Percentiles rank a stretch among this genome's conserved stretches.
Conservation (phyloP, 2,329 filamentous ascomycete species). For the Venturia asperata region DNA sequence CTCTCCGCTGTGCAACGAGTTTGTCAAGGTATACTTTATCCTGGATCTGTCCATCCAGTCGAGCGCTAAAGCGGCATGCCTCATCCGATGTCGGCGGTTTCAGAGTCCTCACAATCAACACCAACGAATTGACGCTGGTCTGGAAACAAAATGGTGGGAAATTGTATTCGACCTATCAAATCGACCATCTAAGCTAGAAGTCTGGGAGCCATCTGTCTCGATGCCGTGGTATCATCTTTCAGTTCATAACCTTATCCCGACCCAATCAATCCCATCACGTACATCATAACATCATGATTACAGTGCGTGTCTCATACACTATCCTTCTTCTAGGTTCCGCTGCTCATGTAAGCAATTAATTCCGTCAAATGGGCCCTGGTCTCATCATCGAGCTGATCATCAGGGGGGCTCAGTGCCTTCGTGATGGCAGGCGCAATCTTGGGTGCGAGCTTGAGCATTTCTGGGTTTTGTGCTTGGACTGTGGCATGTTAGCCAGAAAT, state of each 20-base stretch:
- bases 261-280: not conserved
- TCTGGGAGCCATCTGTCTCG: not conserved
- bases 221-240: conserved; percentile 7
- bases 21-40: not conserved
- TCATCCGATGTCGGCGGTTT: no score
- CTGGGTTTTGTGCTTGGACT: conserved; percentile 63
- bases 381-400: conserved; percentile 68
- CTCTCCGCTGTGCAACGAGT: no score
- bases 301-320: not conserved
- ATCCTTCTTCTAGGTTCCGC: not conserved
- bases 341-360: conserved; percentile 48
- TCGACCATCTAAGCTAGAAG: not conserved
- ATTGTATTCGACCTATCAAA: not conserved
- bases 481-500: not conserved
- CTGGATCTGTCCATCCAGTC: no score
- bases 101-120: no score
- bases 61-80: no score
- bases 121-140: no score
- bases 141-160: not conserved
- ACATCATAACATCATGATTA: not conserved
- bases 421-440: conserved; percentile 65
- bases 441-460: conserved; percentile 62
- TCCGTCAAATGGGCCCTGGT: conserved; percentile 60
- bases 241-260: not conserved
- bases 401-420: conserved; percentile 61